These are phyloP conservation scores for Fusarium torulosum DNA, from an alignment of 2,329 filamentous ascomycete species.

Conservation along the genomic window DNA sequence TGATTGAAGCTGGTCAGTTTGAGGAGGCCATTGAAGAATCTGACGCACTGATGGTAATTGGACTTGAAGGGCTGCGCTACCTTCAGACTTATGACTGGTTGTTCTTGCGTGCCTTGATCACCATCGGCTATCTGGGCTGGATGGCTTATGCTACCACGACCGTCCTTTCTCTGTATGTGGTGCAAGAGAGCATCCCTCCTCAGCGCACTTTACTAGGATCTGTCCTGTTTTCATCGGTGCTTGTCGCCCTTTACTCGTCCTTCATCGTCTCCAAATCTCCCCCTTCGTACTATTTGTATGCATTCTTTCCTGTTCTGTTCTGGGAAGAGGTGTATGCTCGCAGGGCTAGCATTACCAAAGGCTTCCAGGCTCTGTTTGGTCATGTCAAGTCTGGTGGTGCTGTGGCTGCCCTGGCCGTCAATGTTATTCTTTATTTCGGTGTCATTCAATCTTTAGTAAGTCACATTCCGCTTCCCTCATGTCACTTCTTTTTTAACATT, in stretches of 20 bases:
- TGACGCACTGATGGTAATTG: slow-evolving; percentile 79
- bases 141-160: slow-evolving; percentile 92
- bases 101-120: slow-evolving; percentile 90
- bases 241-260: slow-evolving; percentile 82
- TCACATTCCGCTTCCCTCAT: slow-evolving; percentile 18
- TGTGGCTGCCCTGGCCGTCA: slow-evolving; percentile 70
- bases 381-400: slow-evolving; percentile 73
- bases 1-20: slow-evolving; percentile 75
- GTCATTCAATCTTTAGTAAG: slow-evolving; percentile 83
- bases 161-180: slow-evolving; percentile 87
- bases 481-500: slow-evolving; percentile 13
- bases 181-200: slow-evolving; percentile 76
- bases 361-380: slow-evolving; percentile 75
- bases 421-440: slow-evolving; percentile 75
- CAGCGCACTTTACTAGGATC: slow-evolving; percentile 71
- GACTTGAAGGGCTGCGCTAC: slow-evolving; percentile 87
- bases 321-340: slow-evolving; percentile 95
- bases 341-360: slow-evolving; percentile 75
- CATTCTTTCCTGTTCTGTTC: slow-evolving; percentile 91
- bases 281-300: slow-evolving; percentile 88
- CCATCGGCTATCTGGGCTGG: slow-evolving; percentile 93
- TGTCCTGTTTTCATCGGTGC: slow-evolving; percentile 78
- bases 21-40: slow-evolving; percentile 85
- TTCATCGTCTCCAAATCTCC: slow-evolving; percentile 86
- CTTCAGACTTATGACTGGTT: slow-evolving; percentile 99